Evolutionary conservation across 2,329 filamentous ascomycete species (phyloP).

Genomic region (Alternaria alternata): DNA sequence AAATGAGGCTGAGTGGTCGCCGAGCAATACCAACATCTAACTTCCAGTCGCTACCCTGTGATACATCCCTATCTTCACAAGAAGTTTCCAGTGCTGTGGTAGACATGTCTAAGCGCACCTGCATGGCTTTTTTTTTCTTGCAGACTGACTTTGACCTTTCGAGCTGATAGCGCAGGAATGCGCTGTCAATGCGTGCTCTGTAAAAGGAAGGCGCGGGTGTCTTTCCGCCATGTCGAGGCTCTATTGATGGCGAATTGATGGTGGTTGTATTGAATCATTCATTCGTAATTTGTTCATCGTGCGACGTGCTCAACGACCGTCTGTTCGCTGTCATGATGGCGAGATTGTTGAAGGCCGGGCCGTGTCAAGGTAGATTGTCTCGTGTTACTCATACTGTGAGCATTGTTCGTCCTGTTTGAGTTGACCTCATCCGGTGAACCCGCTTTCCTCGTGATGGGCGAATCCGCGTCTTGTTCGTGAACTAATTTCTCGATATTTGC

Average conservation of each 20-base stretch:
- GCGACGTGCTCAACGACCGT: slow-evolving; percentile 29
- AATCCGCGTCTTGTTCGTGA: slow-evolving; percentile 39
- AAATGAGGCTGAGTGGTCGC: slow-evolving; percentile 38
- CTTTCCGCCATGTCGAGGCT: slow-evolving; percentile 4
- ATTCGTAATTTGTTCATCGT: slow-evolving; percentile 10
- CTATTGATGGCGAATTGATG: slow-evolving; percentile 9
- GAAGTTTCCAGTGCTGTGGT: slow-evolving; percentile 6
- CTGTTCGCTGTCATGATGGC: slow-evolving; percentile 36
- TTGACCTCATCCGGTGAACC: slow-evolving; percentile 22
- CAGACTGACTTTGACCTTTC: slow-evolving; percentile 6
- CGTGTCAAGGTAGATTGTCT: slow-evolving; percentile 23
- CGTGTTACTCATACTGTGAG: slow-evolving; percentile 27
- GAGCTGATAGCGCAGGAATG: slow-evolving; percentile 3
- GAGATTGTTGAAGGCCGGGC: slow-evolving; percentile 28
- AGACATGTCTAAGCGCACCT: slow-evolving; percentile 5
- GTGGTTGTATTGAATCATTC: slow-evolving; percentile 2
- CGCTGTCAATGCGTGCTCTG: slow-evolving; percentile 10
- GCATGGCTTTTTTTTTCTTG: not conserved
- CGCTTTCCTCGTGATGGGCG: slow-evolving; percentile 16
- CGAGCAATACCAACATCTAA: slow-evolving; percentile 25
- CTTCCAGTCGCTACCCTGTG: slow-evolving; percentile 21
- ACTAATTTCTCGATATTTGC: slow-evolving; percentile 48
- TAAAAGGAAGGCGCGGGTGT: slow-evolving; percentile 13
- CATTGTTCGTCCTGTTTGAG: slow-evolving; percentile 29
- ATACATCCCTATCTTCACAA: slow-evolving; percentile 12